Base-by-base conservation (phyloP, 2,329 filamentous ascomycete genomes). In the Fusarium bulbicola region DNA sequence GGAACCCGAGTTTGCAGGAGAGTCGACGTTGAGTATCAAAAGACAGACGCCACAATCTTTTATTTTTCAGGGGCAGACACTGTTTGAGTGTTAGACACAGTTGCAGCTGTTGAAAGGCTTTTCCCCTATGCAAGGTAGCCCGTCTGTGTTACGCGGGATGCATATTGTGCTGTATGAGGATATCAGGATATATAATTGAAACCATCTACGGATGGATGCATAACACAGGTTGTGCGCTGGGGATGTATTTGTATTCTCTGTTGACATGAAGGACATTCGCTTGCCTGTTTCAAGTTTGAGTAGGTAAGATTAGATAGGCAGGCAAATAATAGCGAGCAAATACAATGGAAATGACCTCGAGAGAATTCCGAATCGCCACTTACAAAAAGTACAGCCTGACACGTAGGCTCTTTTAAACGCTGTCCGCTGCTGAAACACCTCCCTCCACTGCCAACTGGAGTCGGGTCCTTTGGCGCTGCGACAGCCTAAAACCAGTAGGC, bases 21-120 rank as follows among this genome's bases (percentile, higher is more conserved):
- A 40, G 37, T 24, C 39, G 30, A 40, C 34, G n/a, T 28, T 24
- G 43, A 42, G 46, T 18, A 57, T 42, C 28, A 60, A 71, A 61
- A 66, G 54, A 66, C 28, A 68, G 63, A 63, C 70, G 71, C 71
- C 70, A 72, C 71, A 68, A 40, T 46, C 69, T 49, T 58, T 59
- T 21, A 37, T 43, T 40, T 30, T 32, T 54, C 53, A 70, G 65
- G 67, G 59, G 66, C 15, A 67, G 54, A 60, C 34, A 42, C 26
- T 42, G 21, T 50, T 28, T 40, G 28, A 34, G 34, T 50, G 20
- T 32, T 36, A 28, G 7, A 39, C 34, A 53, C 24, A 53, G 50
- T 39, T 21, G 14, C 50, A 21, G 24, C 10, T 53, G 50, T 18
- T 39, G 20, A 39, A 32, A 30, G 26, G 26, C 20, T 28, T 16